Evolutionary conservation across 257 asterid genomes (phyloP).

Genomic region (Nyctanthes arbortristis): DNA sequence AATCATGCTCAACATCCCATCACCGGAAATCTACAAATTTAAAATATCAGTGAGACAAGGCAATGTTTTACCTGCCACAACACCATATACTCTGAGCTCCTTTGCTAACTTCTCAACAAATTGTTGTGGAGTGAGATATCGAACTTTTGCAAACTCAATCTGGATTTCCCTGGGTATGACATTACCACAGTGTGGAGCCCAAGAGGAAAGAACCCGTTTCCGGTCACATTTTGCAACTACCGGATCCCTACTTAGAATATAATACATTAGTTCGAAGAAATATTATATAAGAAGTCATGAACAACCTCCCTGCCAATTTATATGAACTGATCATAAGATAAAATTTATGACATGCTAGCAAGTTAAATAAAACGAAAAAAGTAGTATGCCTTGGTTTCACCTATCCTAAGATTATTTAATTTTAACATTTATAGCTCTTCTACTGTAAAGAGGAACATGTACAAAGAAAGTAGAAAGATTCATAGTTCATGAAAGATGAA

Average conservation of each 20-base stretch:
- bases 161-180: constrained; percentile 65
- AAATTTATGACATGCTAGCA: neutral
- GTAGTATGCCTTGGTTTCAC: neutral
- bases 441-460: neutral
- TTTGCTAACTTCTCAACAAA: constrained; percentile 76
- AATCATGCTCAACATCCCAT: constrained; percentile 3
- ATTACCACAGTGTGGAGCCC: constrained; percentile 73
- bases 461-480: neutral
- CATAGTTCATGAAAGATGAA: neutral
- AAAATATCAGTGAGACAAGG: constrained; percentile 9
- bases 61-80: constrained; percentile 73
- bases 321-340: neutral
- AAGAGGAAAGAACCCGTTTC: constrained; percentile 75
- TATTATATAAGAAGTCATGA: constrained; percentile 17
- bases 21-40: constrained; percentile 8
- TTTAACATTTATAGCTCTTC: neutral
- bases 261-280: no score
- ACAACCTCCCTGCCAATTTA: constrained; percentile 7
- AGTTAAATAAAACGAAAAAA: neutral
- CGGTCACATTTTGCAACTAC: constrained; percentile 91
- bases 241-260: constrained; percentile 71
- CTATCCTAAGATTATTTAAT: neutral
- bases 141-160: constrained; percentile 79
- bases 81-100: constrained; percentile 86
- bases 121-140: constrained; percentile 72